A percentile compares a stretch with the other conserved stretches of the same genome.
These are phyloP conservation scores for Talaromyces albobiverticillius DNA, from an alignment of 2,329 filamentous ascomycete species.

Conservation along the genomic window DNA sequence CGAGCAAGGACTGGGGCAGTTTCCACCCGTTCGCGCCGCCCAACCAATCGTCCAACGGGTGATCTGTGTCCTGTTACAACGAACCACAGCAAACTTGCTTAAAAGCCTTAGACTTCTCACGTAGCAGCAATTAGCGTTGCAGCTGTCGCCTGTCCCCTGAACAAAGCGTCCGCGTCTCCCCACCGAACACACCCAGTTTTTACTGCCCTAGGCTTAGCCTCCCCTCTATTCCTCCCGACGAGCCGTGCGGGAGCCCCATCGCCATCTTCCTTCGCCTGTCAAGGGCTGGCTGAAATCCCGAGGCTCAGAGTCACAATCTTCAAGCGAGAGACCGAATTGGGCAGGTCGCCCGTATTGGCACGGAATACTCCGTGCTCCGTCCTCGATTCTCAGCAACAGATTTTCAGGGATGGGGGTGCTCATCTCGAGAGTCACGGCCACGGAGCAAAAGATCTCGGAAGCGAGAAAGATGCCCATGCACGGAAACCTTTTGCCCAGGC, in stretches of 20 bases:
- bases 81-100: no score
- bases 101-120: background rate
- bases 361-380: no score
- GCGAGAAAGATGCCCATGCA: background rate
- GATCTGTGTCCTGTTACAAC: background rate
- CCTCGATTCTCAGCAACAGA: no score
- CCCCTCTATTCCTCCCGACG: background rate
- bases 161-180: background rate
- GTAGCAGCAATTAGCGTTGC: background rate
- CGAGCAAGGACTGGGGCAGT: no score
- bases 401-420: no score
- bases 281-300: constrained; percentile 8
- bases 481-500: background rate
- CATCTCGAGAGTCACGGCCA: no score
- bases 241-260: background rate
- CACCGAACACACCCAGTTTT: background rate
- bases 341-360: no score
- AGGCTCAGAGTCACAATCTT: background rate
- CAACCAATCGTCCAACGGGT: background rate
- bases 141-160: background rate
- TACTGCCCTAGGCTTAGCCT: constrained; percentile 3
- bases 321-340: background rate
- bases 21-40: background rate
- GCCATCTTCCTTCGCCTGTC: background rate
- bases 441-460: constrained; percentile 1